Conservation (phyloP, 768 basidiomycete genomes). For the Boletus vermiculosoides region DNA sequence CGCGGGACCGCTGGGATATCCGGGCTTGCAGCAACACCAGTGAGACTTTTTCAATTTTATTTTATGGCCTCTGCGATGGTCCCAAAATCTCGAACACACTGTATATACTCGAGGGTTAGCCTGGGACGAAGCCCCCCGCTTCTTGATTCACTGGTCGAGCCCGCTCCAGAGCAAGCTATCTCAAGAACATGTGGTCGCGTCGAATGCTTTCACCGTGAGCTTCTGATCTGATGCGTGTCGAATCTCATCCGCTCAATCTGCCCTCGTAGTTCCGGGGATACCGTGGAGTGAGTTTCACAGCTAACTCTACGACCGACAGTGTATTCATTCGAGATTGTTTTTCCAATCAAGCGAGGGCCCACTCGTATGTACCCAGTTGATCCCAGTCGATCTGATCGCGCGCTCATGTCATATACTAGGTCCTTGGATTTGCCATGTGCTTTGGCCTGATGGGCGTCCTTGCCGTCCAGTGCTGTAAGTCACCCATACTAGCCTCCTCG, state of each 20-base stretch:
- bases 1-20: not conserved
- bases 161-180: not conserved
- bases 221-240: not conserved
- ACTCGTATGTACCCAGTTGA: not conserved
- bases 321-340: not conserved
- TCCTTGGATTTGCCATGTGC: not conserved
- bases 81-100: not conserved
- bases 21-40: no score
- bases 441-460: not conserved
- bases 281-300: not conserved
- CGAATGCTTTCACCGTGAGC: not conserved
- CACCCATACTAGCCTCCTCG: no score
- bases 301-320: not conserved
- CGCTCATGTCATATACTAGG: not conserved
- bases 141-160: not conserved
- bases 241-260: not conserved
- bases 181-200: not conserved
- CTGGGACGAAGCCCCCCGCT: no score
- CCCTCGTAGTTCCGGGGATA: not conserved
- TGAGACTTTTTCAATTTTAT: not conserved
- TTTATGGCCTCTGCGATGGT: not conserved
- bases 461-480: not conserved
- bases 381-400: not conserved
- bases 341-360: slow-evolving; percentile 4
- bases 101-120: not conserved